phyloP scores from a whole-genome alignment of 306 rosid genomes.

The Pueraria montana region DNA sequence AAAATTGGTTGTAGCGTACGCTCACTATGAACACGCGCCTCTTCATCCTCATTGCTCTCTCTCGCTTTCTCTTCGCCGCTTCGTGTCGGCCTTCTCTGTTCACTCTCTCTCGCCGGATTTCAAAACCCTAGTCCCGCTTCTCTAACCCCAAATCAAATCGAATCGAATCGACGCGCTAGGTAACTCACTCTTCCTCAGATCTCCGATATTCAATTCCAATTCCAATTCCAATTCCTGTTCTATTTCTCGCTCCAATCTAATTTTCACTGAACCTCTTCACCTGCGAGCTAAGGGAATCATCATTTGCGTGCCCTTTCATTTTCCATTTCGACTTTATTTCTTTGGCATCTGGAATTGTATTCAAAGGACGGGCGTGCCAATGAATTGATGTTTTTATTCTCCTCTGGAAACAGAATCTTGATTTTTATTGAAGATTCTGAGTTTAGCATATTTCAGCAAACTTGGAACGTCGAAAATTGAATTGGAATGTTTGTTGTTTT shows the following conservation, averaged over 20 bases:
- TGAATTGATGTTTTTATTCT: neutral
- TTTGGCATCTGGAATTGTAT: neutral
- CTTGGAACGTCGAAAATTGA: neutral
- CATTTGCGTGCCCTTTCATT: neutral
- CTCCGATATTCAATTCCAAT: constrained; percentile 28
- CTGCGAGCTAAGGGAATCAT: neutral
- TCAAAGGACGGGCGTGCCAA: neutral
- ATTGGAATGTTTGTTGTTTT: neutral
- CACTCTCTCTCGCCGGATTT: constrained; percentile 12
- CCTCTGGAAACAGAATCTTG: neutral
- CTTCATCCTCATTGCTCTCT: constrained; percentile 39
- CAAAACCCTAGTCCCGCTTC: constrained; percentile 21
- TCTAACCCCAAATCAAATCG: neutral
- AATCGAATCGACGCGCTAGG: constrained; percentile 27
- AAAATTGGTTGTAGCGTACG: constrained; percentile 33
- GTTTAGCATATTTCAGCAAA: neutral
- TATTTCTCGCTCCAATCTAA: neutral
- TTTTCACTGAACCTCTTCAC: neutral
- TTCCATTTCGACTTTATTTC: constrained; percentile 12
- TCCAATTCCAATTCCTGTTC: neutral
- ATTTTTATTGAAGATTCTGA: neutral
- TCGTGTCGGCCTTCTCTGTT: constrained; percentile 19
- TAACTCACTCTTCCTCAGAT: constrained; percentile 39
- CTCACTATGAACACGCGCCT: constrained; percentile 48
- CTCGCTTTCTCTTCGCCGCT: constrained; percentile 42